A percentile compares a stretch with the other conserved stretches of the same genome.
These are phyloP conservation scores for Suillus weaverae DNA, from an alignment of 768 basidiomycete species.

Conservation along the genomic window DNA sequence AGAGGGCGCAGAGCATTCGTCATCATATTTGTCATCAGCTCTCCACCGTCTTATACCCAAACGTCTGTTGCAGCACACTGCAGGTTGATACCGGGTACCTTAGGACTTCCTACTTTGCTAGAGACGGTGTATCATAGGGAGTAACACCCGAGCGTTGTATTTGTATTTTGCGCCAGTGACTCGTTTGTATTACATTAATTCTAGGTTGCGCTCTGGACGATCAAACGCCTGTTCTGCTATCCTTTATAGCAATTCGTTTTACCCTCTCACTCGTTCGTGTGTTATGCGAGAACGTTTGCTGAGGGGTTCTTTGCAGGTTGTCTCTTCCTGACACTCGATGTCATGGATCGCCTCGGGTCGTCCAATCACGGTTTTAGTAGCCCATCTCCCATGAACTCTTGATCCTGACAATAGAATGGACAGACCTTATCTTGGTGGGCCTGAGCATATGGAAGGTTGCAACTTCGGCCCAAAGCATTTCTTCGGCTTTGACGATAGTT, in stretches of 20 bases:
- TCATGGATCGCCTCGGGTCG: not conserved
- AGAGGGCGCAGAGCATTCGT: conserved; percentile 1
- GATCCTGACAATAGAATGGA: not conserved
- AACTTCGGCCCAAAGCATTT: not conserved
- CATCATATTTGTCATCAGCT: not conserved
- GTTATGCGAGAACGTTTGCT: not conserved
- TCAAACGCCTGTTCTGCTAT: not conserved
- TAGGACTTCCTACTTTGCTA: not conserved
- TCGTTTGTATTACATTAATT: not conserved
- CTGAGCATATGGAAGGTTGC: not conserved
- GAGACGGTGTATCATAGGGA: not conserved
- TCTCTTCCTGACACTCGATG: not conserved
- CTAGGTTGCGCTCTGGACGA: not conserved
- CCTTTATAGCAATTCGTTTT: not conserved
- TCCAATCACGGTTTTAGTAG: not conserved
- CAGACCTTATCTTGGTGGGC: not conserved
- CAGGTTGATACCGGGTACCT: not conserved
- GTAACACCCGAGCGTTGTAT: not conserved
- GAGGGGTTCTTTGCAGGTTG: not conserved
- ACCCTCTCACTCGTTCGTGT: not conserved
- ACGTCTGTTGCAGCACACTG: conserved; percentile 18
- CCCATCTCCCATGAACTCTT: not conserved
- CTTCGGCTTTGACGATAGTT: not conserved
- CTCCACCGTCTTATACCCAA: conserved; percentile 7
- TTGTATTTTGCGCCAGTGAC: not conserved